Percentiles rank a stretch among this genome's conserved stretches.
Evolutionary conservation across 139 green algal species (phyloP).

Genomic region (Asterochloris sp.): DNA sequence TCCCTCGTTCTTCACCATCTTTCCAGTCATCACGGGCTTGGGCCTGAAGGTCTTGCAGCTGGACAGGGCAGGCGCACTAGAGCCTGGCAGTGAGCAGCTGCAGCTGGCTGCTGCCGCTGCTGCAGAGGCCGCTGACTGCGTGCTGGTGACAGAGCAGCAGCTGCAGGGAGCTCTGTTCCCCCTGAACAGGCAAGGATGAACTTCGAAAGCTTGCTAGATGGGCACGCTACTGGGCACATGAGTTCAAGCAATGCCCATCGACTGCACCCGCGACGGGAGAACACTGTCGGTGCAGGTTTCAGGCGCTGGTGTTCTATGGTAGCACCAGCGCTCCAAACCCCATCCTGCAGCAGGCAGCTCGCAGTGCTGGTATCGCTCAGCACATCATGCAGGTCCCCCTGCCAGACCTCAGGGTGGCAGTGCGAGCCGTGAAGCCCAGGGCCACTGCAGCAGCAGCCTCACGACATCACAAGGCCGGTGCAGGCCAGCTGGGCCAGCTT

Average conservation of each 20-base stretch:
- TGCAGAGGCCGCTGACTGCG: slow-evolving; percentile 10
- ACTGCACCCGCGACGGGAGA: too few relatives aligned
- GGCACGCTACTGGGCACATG: too few relatives aligned
- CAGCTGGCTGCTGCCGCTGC: slow-evolving; percentile 19
- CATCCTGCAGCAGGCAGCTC: neutral
- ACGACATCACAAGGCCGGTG: too few relatives aligned
- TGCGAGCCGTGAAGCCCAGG: too few relatives aligned
- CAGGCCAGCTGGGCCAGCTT: too few relatives aligned
- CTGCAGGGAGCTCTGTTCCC: slow-evolving; percentile 14
- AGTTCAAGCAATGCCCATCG: too few relatives aligned
- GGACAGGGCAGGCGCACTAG: slow-evolving; percentile 29
- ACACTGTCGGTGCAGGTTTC: too few relatives aligned
- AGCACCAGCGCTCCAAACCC: neutral
- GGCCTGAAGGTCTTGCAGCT: slow-evolving; percentile 38
- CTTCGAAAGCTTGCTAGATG: too few relatives aligned
- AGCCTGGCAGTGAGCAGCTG: neutral
- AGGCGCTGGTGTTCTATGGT: neutral
- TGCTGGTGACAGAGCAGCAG: slow-evolving; percentile 29
- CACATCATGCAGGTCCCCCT: neutral
- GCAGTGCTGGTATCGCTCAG: neutral
- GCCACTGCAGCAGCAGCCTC: too few relatives aligned
- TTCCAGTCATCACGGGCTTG: slow-evolving; percentile 24
- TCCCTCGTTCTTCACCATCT: slow-evolving; percentile 47
- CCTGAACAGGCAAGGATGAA: neutral
- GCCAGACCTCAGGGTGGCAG: too few relatives aligned